Conservation (phyloP, 163 green algal species). For the Coccomyxa subellipsoidea region DNA sequence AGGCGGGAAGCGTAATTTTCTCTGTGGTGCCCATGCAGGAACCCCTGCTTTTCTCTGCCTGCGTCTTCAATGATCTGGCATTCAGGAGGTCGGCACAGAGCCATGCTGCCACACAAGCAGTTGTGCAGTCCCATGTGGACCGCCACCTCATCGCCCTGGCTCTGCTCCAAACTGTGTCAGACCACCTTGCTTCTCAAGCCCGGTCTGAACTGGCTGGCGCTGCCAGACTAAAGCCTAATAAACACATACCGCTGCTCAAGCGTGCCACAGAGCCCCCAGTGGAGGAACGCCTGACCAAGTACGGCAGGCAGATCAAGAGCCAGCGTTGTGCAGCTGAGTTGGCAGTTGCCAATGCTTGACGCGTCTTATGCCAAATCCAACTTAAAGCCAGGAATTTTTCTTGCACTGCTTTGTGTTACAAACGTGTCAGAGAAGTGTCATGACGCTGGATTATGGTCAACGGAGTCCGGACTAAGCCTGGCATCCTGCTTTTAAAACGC, state of each 20-base stretch:
- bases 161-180: constrained; percentile 8
- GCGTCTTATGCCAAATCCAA: too few species aligned
- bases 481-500: not conserved
- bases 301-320: not conserved
- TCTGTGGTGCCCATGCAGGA: constrained; percentile 36
- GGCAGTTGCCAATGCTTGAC: not conserved
- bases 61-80: constrained; percentile 45
- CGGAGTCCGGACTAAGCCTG: not conserved
- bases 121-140: constrained; percentile 25
- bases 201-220: not conserved
- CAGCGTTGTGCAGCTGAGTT: not conserved
- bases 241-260: constrained; percentile 48
- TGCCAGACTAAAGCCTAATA: not conserved
- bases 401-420: too few species aligned
- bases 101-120: not conserved
- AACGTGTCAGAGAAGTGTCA: too few species aligned
- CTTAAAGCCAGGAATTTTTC: too few species aligned
- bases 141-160: not conserved
- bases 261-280: constrained; percentile 54
- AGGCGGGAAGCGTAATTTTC: not conserved
- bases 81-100: constrained; percentile 30
- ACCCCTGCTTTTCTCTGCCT: constrained; percentile 74
- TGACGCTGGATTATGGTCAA: too few species aligned
- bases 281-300: constrained; percentile 34
- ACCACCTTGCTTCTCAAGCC: not conserved